These are phyloP conservation scores for Phytophthora constricta DNA, from an alignment of 352 stramenopile species.

Conservation along the genomic window DNA sequence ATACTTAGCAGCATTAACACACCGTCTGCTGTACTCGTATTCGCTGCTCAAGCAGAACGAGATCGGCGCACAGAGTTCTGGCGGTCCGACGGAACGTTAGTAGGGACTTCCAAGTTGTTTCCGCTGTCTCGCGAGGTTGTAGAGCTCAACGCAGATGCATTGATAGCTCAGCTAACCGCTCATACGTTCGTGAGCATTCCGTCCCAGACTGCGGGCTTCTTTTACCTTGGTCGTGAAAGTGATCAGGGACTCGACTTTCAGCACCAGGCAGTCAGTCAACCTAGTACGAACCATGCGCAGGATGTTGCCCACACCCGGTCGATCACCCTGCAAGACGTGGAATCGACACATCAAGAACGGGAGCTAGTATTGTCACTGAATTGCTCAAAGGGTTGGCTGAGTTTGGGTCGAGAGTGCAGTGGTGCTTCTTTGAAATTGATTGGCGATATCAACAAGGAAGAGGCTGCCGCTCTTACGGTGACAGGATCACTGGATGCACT, in stretches of 20 bases:
- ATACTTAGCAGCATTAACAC: conserved; percentile 23
- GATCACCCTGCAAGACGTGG: conserved; percentile 49
- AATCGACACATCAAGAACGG: conserved; percentile 6
- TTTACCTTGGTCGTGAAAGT: conserved; percentile 26
- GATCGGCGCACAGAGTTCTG: conserved; percentile 56
- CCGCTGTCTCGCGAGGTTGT: conserved; percentile 41
- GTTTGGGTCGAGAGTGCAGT: conserved; percentile 35
- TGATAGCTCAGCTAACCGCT: conserved; percentile 32
- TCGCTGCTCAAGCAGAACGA: conserved; percentile 45
- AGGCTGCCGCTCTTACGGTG: conserved; percentile 23
- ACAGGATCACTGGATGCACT: conserved; percentile 38
- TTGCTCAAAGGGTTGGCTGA: conserved; percentile 44
- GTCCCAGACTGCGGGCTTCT: conserved; percentile 22
- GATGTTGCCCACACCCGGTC: conserved; percentile 28
- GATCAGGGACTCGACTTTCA: background rate
- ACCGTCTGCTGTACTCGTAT: conserved; percentile 22
- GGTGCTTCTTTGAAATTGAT: conserved; percentile 12
- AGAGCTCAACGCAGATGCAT: conserved; percentile 35
- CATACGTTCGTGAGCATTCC: conserved; percentile 19
- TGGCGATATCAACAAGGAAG: conserved; percentile 1
- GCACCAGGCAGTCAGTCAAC: no score
- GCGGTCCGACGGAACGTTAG: conserved; percentile 54
- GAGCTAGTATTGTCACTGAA: conserved; percentile 39
- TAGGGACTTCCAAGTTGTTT: conserved; percentile 47
- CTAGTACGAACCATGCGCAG: background rate